Base-by-base conservation (phyloP, 768 basidiomycete species). In the Boletus tomentosulus region DNA sequence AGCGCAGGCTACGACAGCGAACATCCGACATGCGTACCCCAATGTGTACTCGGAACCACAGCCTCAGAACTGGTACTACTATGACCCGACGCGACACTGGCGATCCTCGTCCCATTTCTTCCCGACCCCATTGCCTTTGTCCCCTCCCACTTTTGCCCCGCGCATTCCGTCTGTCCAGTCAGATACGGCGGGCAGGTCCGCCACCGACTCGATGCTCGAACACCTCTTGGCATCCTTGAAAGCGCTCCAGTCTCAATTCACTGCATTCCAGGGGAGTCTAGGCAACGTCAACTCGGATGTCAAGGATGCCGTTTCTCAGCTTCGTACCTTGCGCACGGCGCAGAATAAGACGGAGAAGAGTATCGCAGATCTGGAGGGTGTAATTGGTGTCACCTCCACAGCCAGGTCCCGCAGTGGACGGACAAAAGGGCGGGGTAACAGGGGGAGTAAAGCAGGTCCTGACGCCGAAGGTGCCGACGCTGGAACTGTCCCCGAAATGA, bases 171-270 rank as follows among this genome's bases (percentile, higher is more conserved):
- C 41, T 10, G 13, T 42, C 25, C 43, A 25, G 43, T 27, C 43
- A 28, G 43, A 44, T 16, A 15, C 27, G 12, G 4, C 41, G 27
- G 24, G 7, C 12, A 11, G 37, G 43, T 12, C 38, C 12, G 30
- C 42, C 11, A 8, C 51, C 3, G 52, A 54, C 28, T n/a, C 47
- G 13, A 33, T 37, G 24, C 34, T 47, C 6, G 48, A 53, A 3
- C 39, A 38, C 16, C 6, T 64, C 22, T 5, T 41, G 4, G 10
- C 42, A 3, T 47, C 55, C 1, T 24, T 62, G 25, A 39, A 15
- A 7, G 12, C 46, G 3, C 51, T 67, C 22, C 63, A 59, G 19
- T 25, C 39, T 13, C 59, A 66, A 44, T 58, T 67, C 42, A 25
- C 47, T 3, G 8, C 46, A 3, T 51, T 65, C 38, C 61, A 58